These are phyloP conservation scores for Aspergillus pseudoviridinutans DNA, from an alignment of 2,329 filamentous ascomycete genomes.

Conservation along the genomic window DNA sequence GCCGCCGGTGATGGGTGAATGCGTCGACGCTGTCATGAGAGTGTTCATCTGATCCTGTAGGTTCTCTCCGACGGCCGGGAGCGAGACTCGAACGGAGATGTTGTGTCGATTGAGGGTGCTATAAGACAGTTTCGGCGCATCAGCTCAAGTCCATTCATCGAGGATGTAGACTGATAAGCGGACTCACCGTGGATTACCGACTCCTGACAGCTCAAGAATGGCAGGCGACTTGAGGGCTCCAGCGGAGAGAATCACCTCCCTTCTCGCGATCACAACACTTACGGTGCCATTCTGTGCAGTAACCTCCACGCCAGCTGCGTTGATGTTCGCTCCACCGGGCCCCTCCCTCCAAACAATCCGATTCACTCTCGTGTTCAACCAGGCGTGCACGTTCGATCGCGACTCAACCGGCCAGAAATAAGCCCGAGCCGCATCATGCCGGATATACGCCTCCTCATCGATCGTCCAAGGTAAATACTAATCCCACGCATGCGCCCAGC, in stretches of 20 bases:
- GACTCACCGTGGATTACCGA: conserved; percentile 43
- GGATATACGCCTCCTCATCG: conserved; percentile 33
- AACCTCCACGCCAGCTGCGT: conserved; percentile 25
- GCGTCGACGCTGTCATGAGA: conserved; percentile 8
- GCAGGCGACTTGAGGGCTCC: conserved; percentile 55
- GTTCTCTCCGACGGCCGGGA: conserved; percentile 46
- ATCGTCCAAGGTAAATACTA: conserved; percentile 41
- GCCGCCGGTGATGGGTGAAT: conserved; percentile 10
- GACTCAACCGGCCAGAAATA: conserved; percentile 44
- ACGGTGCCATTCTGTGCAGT: conserved; percentile 21
- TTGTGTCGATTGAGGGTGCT: conserved; percentile 23
- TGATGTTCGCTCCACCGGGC: neutral
- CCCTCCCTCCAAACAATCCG: conserved; percentile 33
- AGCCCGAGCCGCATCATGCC: conserved; percentile 46
- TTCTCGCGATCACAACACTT: conserved; percentile 27
- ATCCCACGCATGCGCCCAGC: conserved; percentile 44
- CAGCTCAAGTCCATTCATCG: too few relatives aligned
- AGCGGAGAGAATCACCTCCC: conserved; percentile 58
- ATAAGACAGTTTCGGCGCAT: neutral
- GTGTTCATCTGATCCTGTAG: conserved; percentile 44
- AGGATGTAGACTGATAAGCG: neutral
- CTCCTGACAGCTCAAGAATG: conserved; percentile 57
- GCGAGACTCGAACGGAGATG: conserved; percentile 23
- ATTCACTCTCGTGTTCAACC: conserved; percentile 40
- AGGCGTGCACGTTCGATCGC: conserved; percentile 42